These are phyloP conservation scores for Xylaria sp. DNA, from an alignment of 2,329 filamentous ascomycete genomes.

Conservation along the genomic window DNA sequence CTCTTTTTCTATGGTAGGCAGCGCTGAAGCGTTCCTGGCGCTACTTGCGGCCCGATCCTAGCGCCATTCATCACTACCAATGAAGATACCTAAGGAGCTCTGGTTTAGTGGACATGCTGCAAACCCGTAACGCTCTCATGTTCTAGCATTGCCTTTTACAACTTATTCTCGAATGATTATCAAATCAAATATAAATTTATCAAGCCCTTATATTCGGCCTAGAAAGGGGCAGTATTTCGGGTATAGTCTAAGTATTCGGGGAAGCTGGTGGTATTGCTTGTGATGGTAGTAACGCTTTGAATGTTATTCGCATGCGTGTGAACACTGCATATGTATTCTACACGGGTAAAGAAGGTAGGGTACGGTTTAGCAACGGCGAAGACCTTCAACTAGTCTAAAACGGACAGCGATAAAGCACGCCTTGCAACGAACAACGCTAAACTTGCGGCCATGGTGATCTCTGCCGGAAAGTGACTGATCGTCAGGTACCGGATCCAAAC, in stretches of 20 bases:
- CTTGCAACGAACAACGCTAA: too few species aligned
- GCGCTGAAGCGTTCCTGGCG: not conserved
- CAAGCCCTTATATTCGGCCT: too few species aligned
- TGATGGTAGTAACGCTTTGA: not conserved
- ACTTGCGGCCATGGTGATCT: not conserved
- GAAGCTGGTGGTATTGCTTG: not conserved
- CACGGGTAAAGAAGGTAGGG: too few species aligned
- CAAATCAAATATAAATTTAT: too few species aligned
- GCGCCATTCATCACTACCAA: not conserved
- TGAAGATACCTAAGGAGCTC: not conserved
- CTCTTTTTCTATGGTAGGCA: not conserved
- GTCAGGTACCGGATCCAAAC: not conserved
- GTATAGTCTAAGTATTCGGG: too few species aligned
- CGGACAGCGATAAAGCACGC: too few species aligned
- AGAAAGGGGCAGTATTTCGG: too few species aligned
- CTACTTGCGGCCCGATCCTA: constrained; percentile 11
- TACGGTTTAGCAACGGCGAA: too few species aligned
- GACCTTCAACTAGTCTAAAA: too few species aligned
- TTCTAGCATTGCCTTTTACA: too few species aligned
- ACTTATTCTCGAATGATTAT: not conserved
- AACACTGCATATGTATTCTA: too few species aligned
- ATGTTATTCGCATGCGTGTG: too few species aligned
- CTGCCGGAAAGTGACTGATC: not conserved
- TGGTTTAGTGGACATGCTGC: not conserved
- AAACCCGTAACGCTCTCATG: not conserved